Percentiles rank a stretch among this genome's conserved stretches.
Evolutionary conservation across 306 rosid species (phyloP).

Genomic region (Prunus salicina): DNA sequence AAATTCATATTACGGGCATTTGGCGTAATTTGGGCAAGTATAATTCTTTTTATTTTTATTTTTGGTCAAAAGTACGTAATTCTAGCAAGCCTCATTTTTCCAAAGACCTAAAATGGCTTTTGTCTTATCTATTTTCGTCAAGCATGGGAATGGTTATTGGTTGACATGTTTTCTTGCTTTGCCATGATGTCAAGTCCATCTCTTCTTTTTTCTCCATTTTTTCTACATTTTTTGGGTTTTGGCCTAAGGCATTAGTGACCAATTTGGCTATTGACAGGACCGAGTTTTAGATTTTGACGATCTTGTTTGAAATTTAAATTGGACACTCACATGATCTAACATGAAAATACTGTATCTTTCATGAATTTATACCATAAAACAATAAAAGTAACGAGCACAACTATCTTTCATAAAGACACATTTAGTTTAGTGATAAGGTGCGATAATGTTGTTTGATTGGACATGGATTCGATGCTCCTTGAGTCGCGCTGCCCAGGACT

Average conservation of each 20-base stretch:
- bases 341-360: too few relatives aligned
- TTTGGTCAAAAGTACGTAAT: not conserved
- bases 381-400: too few relatives aligned
- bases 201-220: not conserved
- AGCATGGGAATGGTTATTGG: not conserved
- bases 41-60: not conserved
- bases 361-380: too few relatives aligned
- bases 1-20: not conserved
- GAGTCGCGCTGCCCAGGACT: too few relatives aligned
- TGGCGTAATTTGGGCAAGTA: conserved; percentile 2
- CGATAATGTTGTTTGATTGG: too few relatives aligned
- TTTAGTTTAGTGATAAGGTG: too few relatives aligned
- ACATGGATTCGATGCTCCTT: too few relatives aligned
- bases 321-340: too few relatives aligned
- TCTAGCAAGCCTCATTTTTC: conserved; percentile 1
- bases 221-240: not conserved
- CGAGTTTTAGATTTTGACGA: too few relatives aligned
- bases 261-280: not conserved
- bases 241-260: not conserved
- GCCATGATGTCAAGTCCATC: not conserved
- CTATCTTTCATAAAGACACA: too few relatives aligned
- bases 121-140: not conserved
- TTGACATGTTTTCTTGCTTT: not conserved
- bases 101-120: not conserved
- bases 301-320: too few relatives aligned